phyloP scores from a whole-genome alignment of 176 grass and related monocot genomes.

The Oropetium thomaeum region DNA sequence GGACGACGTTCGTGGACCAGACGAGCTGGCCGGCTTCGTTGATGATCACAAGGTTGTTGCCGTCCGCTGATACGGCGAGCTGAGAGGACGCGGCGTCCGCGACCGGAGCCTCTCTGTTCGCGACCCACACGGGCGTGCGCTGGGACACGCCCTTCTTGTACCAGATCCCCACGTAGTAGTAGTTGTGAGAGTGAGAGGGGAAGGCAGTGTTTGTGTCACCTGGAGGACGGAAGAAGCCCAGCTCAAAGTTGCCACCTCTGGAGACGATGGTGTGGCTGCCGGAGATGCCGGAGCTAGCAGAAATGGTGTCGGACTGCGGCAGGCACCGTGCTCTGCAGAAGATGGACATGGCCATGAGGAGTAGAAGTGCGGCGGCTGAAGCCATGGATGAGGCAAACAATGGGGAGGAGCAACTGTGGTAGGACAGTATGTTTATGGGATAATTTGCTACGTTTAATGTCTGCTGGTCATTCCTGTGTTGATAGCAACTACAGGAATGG shows the following conservation, averaged over 20 bases:
- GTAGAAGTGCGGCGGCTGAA: neutral
- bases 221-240: conserved; percentile 54
- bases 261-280: conserved; percentile 44
- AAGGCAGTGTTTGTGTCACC: neutral
- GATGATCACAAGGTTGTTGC: conserved; percentile 48
- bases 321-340: neutral
- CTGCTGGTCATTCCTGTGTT: neutral
- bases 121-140: conserved; percentile 46
- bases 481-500: neutral
- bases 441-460: neutral
- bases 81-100: conserved; percentile 14
- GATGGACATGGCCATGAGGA: neutral
- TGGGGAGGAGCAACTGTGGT: neutral
- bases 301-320: neutral
- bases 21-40: conserved; percentile 16
- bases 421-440: neutral
- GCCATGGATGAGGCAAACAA: neutral
- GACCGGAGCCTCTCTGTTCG: conserved; percentile 49
- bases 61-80: conserved; percentile 32
- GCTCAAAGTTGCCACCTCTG: conserved; percentile 34
- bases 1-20: conserved; percentile 42
- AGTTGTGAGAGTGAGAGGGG: neutral
- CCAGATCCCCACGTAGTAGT: conserved; percentile 57
- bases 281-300: conserved; percentile 32
- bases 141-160: conserved; percentile 34